Evolutionary conservation across 2,329 filamentous ascomycete genomes (phyloP), one percentile per base, ranked within the genome.

Genomic region (Neopestalotiopsis sp.): DNA sequence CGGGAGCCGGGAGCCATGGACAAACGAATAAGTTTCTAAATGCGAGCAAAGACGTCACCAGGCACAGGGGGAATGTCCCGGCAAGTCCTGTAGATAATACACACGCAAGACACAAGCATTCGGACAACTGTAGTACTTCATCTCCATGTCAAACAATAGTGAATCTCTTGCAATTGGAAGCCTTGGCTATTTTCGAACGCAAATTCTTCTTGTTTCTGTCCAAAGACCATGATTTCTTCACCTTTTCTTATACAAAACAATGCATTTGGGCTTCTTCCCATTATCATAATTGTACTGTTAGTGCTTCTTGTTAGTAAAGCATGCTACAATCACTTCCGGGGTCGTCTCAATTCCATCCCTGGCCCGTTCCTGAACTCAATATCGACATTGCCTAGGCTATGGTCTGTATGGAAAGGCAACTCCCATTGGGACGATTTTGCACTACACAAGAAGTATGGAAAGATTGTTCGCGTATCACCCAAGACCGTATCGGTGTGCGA

Each of bases 371-470:
- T 67, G 12, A 61, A 61, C 52, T 61, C 65, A 1, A 17, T 67
- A 20, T 67, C 65, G 13, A 14, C 34, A 12, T 6, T 67, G 4
- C 65, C 65, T 17, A 38, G 65, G 17, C 20, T 67, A 3, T 60
- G 30, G 52, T 67, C 65, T n/a, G 56, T 67, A 14, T 67, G 17
- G 4, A 59, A 49, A 67, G 65, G 65, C 14, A 67, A 40, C 56
- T 67, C 65, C 17, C 65, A 67, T n/a, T 32, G 30, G 65, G 65
- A 67, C 17, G 65, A 67, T 3, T 40, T 67, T 12, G 52, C 38
- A 24, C 34, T 67, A 24, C 65, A 67, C 56, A 59, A 40, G 20
- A 67, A 60, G 32, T 67, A 67, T 60, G 65, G 65, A 12, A 67
- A 67, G 52, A 60, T 67, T 20, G 65, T 67, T 30, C 65, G 65